These are phyloP conservation scores for Cyclostephanos tholiformis DNA, from an alignment of 108 stramenopile species.

Conservation along the genomic window DNA sequence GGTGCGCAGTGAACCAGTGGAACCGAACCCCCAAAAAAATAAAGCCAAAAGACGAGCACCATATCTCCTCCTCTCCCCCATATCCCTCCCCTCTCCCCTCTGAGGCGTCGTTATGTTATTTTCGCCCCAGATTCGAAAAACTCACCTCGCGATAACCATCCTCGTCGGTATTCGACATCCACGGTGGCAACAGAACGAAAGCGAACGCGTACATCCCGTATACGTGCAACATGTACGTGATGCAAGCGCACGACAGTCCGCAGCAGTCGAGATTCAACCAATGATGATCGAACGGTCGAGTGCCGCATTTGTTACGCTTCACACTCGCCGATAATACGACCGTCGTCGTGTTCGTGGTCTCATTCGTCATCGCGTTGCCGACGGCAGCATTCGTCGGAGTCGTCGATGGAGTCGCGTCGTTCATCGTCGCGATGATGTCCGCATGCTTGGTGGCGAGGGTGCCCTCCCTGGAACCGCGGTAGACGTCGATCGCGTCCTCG, in stretches of 20 bases:
- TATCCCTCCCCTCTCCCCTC: background rate
- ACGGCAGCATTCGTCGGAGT: background rate
- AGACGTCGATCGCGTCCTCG: background rate
- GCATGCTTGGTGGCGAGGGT: too few relatives aligned
- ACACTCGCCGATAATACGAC: slow-evolving; percentile 40
- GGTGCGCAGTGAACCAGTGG: too few relatives aligned
- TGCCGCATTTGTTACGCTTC: slow-evolving; percentile 64
- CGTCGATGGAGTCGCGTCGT: background rate
- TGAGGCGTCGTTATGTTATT: too few relatives aligned
- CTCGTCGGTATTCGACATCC: slow-evolving; percentile 74
- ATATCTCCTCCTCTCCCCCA: background rate
- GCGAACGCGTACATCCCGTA: slow-evolving; percentile 75
- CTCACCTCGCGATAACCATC: slow-evolving; percentile 50
- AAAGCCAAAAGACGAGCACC: too few relatives aligned
- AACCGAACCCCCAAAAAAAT: too few relatives aligned
- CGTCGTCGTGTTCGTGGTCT: too few relatives aligned
- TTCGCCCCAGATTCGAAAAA: too few relatives aligned
- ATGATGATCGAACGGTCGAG: slow-evolving; percentile 70
- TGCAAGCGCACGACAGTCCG: slow-evolving; percentile 77
- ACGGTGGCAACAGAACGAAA: slow-evolving; percentile 75
- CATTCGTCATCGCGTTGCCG: slow-evolving; percentile 1
- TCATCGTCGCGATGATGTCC: background rate
- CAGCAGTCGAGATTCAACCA: slow-evolving; percentile 91
- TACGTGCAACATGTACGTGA: slow-evolving; percentile 72
- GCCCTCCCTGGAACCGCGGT: background rate